Conservation (phyloP, 192 early-diverging fungal species). For the Linnemannia exigua region DNA sequence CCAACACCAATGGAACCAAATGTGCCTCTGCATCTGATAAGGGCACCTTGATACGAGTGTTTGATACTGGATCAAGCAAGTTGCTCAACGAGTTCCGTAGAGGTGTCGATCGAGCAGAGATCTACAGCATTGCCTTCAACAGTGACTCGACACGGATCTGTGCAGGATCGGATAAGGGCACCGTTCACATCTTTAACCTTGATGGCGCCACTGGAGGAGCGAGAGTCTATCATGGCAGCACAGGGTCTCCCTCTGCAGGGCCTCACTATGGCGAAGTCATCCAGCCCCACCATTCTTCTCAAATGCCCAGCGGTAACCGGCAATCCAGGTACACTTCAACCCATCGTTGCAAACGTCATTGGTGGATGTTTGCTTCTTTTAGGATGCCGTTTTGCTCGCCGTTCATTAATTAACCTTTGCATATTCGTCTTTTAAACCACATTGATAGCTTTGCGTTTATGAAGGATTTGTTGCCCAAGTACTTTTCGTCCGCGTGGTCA, state of each 20-base stretch:
- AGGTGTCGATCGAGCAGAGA: constrained; percentile 90
- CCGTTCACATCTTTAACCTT: constrained; percentile 94
- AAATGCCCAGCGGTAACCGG: constrained; percentile 62
- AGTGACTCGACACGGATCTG: constrained; percentile 81
- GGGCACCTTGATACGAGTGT: constrained; percentile 94
- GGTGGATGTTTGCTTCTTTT: too few species aligned
- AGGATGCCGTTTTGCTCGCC: too few species aligned
- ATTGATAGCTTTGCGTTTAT: constrained; percentile 69
- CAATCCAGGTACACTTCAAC: constrained; percentile 49
- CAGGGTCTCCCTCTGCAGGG: constrained; percentile 51
- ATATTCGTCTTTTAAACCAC: neutral
- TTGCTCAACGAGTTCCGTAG: constrained; percentile 89
- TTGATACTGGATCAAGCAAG: constrained; percentile 78
- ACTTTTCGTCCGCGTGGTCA: constrained; percentile 95
- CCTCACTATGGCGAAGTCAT: constrained; percentile 70
- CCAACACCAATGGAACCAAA: constrained; percentile 83
- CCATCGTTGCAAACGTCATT: neutral
- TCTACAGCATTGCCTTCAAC: constrained; percentile 92
- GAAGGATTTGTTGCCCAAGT: constrained; percentile 90
- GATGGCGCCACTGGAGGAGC: constrained; percentile 64
- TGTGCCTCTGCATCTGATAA: constrained; percentile 90
- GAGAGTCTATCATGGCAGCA: constrained; percentile 54
- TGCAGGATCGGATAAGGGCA: constrained; percentile 93
- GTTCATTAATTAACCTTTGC: neutral
- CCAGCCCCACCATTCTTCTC: constrained; percentile 23